phyloP scores from a whole-genome alignment of 139 green algal species.

The Diplosphaera chodatii region DNA sequence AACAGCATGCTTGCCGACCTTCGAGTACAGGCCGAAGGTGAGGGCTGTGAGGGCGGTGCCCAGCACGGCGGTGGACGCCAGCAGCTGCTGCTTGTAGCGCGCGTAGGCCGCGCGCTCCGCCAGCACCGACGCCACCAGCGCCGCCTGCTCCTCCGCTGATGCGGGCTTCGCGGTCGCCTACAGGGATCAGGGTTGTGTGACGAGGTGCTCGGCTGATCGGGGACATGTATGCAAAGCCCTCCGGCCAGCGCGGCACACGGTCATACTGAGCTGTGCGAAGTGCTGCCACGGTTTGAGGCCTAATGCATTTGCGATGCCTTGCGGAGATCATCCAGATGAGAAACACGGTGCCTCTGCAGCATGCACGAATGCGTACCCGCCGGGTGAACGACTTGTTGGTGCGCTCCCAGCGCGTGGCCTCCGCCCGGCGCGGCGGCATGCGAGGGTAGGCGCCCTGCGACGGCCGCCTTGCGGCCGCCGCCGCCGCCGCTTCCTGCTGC shows the following conservation, averaged over 20 bases:
- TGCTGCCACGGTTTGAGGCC: too few relatives aligned
- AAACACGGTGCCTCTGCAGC: too few relatives aligned
- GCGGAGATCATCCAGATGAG: too few relatives aligned
- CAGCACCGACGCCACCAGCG: constrained; percentile 22
- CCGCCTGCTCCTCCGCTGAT: constrained; percentile 17
- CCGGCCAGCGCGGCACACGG: too few relatives aligned
- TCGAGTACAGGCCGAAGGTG: constrained; percentile 50
- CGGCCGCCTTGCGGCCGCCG: too few relatives aligned
- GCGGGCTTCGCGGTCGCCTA: constrained; percentile 6
- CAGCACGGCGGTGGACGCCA: constrained; percentile 49
- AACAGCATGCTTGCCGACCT: constrained; percentile 1
- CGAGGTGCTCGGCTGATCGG: too few relatives aligned
- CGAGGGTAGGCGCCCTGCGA: not conserved
- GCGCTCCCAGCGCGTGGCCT: constrained; percentile 33
- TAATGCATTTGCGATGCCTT: too few relatives aligned
- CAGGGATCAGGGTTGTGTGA: constrained; percentile 13
- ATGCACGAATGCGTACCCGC: constrained; percentile 14
- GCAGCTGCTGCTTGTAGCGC: constrained; percentile 53
- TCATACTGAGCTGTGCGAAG: too few relatives aligned
- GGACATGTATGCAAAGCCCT: too few relatives aligned
- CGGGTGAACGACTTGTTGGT: constrained; percentile 16
- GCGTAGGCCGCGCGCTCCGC: constrained; percentile 52
- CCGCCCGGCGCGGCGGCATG: constrained; percentile 19
- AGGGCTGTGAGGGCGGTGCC: constrained; percentile 24
- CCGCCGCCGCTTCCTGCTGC: too few relatives aligned